Evolutionary conservation across 2,329 filamentous ascomycete species (phyloP).

Genomic region (Fusarium clavum): DNA sequence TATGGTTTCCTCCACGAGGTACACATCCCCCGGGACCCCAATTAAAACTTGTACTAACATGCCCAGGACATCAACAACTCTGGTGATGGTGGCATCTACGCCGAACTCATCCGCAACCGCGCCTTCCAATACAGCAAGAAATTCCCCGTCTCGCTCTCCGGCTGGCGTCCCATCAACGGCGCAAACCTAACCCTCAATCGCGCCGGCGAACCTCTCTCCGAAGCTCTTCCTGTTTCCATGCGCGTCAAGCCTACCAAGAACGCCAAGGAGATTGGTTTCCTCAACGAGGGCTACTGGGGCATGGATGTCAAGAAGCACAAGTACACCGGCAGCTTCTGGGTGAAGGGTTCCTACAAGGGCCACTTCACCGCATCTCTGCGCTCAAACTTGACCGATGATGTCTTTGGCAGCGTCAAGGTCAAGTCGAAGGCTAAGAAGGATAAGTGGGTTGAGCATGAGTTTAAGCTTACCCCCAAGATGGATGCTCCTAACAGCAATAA

Average conservation of each 20-base stretch:
- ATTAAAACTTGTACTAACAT: no score
- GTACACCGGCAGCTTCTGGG: conserved; percentile 65
- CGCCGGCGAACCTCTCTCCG: conserved; percentile 61
- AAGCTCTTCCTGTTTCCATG: conserved; percentile 64
- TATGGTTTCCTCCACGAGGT: conserved; percentile 61
- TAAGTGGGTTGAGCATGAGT: conserved; percentile 65
- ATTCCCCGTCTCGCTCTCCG: conserved; percentile 58
- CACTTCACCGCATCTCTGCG: conserved; percentile 60
- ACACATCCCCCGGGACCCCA: no score
- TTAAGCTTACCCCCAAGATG: conserved; percentile 55
- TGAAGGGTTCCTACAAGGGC: conserved; percentile 62
- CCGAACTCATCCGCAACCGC: conserved; percentile 76
- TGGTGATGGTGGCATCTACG: conserved; percentile 79
- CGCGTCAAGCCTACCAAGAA: conserved; percentile 53
- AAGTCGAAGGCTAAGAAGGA: conserved; percentile 54
- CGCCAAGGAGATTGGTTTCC: conserved; percentile 56
- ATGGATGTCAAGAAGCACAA: conserved; percentile 62
- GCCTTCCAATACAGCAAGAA: conserved; percentile 70
- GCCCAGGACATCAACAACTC: conserved; percentile 76
- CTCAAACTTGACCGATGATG: conserved; percentile 58
- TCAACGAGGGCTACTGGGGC: conserved; percentile 69
- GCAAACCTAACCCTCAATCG: conserved; percentile 61
- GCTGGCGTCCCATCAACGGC: conserved; percentile 58
- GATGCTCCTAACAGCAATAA: conserved; percentile 67
- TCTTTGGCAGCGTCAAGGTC: conserved; percentile 61